A percentile compares a stretch with the other conserved stretches of the same genome.
These are phyloP conservation scores for Gymnopus androsaceus DNA, from an alignment of 1,284 basidiomycete genomes.

Conservation along the genomic window DNA sequence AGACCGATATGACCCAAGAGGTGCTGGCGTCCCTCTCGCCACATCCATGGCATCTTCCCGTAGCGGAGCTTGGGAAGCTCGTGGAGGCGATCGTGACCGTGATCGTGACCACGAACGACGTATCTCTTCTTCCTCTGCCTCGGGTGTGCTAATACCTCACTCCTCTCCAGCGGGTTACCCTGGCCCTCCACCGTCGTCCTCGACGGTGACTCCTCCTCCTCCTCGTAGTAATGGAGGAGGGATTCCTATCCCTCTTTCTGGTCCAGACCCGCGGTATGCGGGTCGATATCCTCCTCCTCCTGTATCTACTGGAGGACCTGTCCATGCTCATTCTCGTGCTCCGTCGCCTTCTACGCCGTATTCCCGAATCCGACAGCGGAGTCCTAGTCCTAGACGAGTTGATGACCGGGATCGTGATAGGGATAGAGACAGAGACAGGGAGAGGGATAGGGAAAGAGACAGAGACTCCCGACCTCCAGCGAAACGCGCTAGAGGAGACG, in stretches of 20 bases:
- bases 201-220: neutral
- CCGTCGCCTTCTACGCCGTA: neutral
- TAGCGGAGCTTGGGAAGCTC: slow-evolving; percentile 33
- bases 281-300: slow-evolving; percentile 1
- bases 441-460: no score
- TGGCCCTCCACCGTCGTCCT: neutral
- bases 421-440: no score
- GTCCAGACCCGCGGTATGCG: slow-evolving; percentile 3
- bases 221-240: neutral
- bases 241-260: neutral
- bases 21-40: slow-evolving; percentile 25
- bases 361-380: slow-evolving; percentile 5
- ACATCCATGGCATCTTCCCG: slow-evolving; percentile 14
- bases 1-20: slow-evolving; percentile 34
- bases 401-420: slow-evolving; percentile 1
- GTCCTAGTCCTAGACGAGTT: slow-evolving; percentile 4
- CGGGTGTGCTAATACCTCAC: no score
- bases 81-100: no score
- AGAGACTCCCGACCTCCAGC: slow-evolving; percentile 4
- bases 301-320: neutral
- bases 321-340: no score
- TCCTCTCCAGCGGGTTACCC: no score
- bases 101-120: slow-evolving; percentile 38
- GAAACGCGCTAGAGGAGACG: slow-evolving; percentile 7
- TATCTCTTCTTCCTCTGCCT: slow-evolving; percentile 11